A percentile compares a stretch with the other conserved stretches of the same genome.
These are phyloP conservation scores for Globisporangium lucens DNA, from an alignment of 352 stramenopile genomes.

Conservation along the genomic window DNA sequence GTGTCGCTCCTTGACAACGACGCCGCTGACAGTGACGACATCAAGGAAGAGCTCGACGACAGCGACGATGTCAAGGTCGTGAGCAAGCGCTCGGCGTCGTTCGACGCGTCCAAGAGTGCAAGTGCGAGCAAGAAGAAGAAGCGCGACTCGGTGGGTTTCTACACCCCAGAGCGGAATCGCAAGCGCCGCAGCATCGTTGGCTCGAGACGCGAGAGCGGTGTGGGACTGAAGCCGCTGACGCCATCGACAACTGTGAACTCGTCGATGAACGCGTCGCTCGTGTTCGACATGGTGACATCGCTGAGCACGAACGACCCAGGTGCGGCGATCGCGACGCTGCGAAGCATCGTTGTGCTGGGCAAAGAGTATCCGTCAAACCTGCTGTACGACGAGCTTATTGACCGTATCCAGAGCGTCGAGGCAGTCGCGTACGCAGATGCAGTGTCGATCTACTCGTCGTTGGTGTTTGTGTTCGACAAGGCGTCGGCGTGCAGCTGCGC, in stretches of 20 bases:
- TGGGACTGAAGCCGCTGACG: conserved; percentile 54
- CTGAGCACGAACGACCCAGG: conserved; percentile 82
- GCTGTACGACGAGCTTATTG: conserved; percentile 76
- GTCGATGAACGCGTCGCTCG: conserved; percentile 79
- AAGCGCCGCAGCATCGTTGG: conserved; percentile 34
- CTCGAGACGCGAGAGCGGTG: conserved; percentile 9
- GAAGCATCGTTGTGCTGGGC: conserved; percentile 78
- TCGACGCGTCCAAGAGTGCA: conserved; percentile 3
- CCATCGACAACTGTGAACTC: conserved; percentile 55
- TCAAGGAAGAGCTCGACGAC: conserved; percentile 6
- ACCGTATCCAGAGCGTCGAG: conserved; percentile 73
- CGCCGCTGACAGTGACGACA: conserved; percentile 8
- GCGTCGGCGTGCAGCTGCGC: conserved; percentile 58
- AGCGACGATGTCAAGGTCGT: background rate
- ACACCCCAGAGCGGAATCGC: conserved; percentile 18
- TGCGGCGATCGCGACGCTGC: conserved; percentile 68
- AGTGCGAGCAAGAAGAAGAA: conserved; percentile 9
- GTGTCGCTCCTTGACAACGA: background rate
- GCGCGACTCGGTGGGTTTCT: conserved; percentile 3
- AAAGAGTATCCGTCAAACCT: conserved; percentile 82
- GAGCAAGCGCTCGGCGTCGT: conserved; percentile 3
- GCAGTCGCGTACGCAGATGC: conserved; percentile 65
- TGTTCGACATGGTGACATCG: conserved; percentile 82
- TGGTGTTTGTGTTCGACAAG: conserved; percentile 83
- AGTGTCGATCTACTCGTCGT: conserved; percentile 71